Percentiles rank a stretch among this genome's conserved stretches.
Evolutionary conservation across 164 flowering plant genomes (phyloP).

Genomic region (Berberis thunbergii): DNA sequence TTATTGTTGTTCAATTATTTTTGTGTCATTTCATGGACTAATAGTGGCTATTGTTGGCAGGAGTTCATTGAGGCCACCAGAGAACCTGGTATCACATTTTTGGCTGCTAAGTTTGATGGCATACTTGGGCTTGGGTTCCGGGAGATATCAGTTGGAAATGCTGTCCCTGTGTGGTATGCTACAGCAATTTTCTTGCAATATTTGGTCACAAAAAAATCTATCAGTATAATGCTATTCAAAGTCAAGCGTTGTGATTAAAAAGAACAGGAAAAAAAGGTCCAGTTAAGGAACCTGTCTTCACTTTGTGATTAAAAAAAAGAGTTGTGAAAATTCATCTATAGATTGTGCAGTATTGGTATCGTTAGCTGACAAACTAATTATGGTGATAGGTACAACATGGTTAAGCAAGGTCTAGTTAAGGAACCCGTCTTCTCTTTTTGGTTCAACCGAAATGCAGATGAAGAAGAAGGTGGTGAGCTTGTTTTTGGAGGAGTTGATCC

Average conservation of each 20-base stretch:
- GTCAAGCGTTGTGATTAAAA: too few relatives aligned
- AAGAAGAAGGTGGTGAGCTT: slow-evolving; percentile 77
- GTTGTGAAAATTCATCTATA: too few relatives aligned
- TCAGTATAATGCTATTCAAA: neutral
- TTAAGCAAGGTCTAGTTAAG: slow-evolving; percentile 60
- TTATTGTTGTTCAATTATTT: too few relatives aligned
- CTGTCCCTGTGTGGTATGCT: slow-evolving; percentile 79
- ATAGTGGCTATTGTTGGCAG: slow-evolving; percentile 19
- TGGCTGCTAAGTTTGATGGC: slow-evolving; percentile 89
- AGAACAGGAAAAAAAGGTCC: too few relatives aligned
- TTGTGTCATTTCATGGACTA: too few relatives aligned
- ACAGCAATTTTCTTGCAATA: neutral
- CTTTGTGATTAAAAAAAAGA: too few relatives aligned
- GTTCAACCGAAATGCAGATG: slow-evolving; percentile 66
- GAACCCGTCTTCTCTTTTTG: slow-evolving; percentile 88
- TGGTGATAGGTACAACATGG: slow-evolving; percentile 75
- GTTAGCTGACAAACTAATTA: neutral
- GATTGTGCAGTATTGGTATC: too few relatives aligned
- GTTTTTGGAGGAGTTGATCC: slow-evolving; percentile 88
- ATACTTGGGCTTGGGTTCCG: slow-evolving; percentile 89
- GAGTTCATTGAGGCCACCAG: slow-evolving; percentile 85
- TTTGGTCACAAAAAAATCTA: neutral
- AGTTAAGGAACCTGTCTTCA: too few relatives aligned
- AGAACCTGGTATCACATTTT: slow-evolving; percentile 70
- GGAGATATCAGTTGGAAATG: slow-evolving; percentile 84